Conservation (phyloP, 169 alveolate genomes). For the Plasmodium adleri region DNA sequence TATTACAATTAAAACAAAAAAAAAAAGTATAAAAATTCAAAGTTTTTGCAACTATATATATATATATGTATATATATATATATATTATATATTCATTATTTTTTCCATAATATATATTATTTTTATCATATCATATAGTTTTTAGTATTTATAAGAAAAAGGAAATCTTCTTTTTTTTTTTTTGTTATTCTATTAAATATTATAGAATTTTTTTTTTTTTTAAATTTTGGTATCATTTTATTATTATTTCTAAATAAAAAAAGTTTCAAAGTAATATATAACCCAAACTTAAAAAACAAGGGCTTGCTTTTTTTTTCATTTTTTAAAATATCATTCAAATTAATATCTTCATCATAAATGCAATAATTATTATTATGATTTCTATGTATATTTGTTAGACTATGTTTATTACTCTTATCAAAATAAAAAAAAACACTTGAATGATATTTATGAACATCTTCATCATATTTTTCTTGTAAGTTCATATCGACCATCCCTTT, state of each 20-base stretch:
- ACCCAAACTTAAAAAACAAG: background rate
- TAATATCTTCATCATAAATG: conserved; percentile 24
- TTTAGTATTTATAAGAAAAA: conserved; percentile 23
- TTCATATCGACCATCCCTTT: too few species aligned
- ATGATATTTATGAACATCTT: too few species aligned
- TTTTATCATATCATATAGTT: conserved; percentile 9
- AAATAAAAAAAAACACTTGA: too few species aligned
- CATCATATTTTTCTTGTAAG: too few species aligned
- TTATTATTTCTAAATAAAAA: conserved; percentile 12
- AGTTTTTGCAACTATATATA: conserved; percentile 13
- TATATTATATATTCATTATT: conserved; percentile 2
- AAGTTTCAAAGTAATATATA: conserved; percentile 12
- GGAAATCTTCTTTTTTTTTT: conserved; percentile 1
- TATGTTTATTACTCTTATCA: too few species aligned
- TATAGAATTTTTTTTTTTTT: conserved; percentile 10
- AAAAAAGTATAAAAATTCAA: conserved; percentile 28
- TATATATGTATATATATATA: background rate
- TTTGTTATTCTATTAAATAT: conserved; percentile 18
- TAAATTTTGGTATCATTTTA: conserved; percentile 1
- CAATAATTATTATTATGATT: background rate
- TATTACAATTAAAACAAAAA: conserved; percentile 28
- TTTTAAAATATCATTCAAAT: background rate
- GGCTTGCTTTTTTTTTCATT: background rate
- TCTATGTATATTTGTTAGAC: background rate
- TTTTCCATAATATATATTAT: conserved; percentile 15